These are phyloP conservation scores for Salix dunnii DNA, from an alignment of 345 rosid genomes.

Conservation along the genomic window DNA sequence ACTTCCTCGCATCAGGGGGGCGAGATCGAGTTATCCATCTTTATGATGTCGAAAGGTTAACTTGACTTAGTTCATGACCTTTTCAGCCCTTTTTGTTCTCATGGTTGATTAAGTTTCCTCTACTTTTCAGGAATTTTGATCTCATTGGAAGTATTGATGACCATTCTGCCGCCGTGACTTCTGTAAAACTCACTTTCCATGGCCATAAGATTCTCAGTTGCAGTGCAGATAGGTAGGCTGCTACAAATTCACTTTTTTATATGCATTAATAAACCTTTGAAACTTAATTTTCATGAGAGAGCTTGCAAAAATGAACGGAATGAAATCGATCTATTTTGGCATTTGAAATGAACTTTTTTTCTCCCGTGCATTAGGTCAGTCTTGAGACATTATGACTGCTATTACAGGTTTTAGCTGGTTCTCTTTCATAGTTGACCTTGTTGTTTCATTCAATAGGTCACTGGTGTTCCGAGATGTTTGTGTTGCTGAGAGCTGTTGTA, in stretches of 20 bases:
- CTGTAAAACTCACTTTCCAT: slow-evolving; percentile 55
- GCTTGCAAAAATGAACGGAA: neutral
- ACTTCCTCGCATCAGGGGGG: slow-evolving; percentile 75
- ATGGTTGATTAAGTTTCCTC: slow-evolving; percentile 19
- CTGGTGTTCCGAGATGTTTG: slow-evolving; percentile 59
- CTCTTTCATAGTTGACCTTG: slow-evolving; percentile 3
- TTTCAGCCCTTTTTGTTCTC: slow-evolving; percentile 17
- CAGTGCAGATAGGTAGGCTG: slow-evolving; percentile 72
- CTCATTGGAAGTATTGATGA: slow-evolving; percentile 54
- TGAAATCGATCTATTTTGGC: slow-evolving; percentile 2
- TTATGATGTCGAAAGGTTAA: slow-evolving; percentile 68
- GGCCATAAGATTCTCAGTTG: slow-evolving; percentile 65
- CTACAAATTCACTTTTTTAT: neutral
- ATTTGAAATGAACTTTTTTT: slow-evolving; percentile 4
- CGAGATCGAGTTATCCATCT: slow-evolving; percentile 65
- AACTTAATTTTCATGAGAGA: neutral
- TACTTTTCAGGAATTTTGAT: slow-evolving; percentile 63
- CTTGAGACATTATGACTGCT: neutral
- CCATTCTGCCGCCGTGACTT: slow-evolving; percentile 72
- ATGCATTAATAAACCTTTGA: neutral
- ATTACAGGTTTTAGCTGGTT: neutral
- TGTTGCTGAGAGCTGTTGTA: slow-evolving; percentile 32
- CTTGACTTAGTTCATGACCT: slow-evolving; percentile 9
- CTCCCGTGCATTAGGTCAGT: slow-evolving; percentile 7
- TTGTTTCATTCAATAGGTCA: slow-evolving; percentile 43